Evolutionary conservation across 495 filamentous ascomycete genomes (phyloP), one percentile per base, ranked within the genome.

Genomic region (Gamarada debralockiae): DNA sequence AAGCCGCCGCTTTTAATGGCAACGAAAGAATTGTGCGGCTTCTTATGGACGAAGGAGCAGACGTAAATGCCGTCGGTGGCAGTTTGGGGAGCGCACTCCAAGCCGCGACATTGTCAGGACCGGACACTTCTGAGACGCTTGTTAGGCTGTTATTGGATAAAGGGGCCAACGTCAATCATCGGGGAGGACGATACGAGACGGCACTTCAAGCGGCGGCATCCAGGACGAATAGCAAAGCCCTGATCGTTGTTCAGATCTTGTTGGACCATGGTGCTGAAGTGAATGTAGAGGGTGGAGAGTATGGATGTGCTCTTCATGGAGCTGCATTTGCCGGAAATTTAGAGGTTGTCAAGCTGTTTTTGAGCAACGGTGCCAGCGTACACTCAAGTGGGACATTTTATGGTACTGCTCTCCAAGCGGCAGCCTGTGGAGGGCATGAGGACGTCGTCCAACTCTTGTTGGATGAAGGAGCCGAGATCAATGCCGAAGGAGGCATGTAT

Each of bases 241-340:
- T 21, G 2, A 14, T 51, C 2, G 31, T 64, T 4, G 62, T 63
- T 4, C 22, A 52, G 15, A 12, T 65, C 22, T 51, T 68, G 15
- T 49, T 66, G 1, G 27, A 61, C 10, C 36, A 58, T 5, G 63
- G 60, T 20, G 66, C 57, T 45, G 49, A 57, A n/a, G 52, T 67
- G 20, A 61, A 67, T 46, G 55, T 45, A 1, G 20, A 53, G 17
- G 57, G 56, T 12, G 46, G 45, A 1, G 13, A 18, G 6, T 31
- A 56, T 47, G 37, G 48, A 3, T 53, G 34, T 7, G 15, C 57
- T 20, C 48, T 60, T 1, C 21, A 45, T 20, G 52, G 45, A 22
- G 61, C 61, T 24, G n/a, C n/a, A n/a, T n/a, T n/a, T n/a, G n/a
- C n/a, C 2, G 81, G 82, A 8, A 68, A 78, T 5, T 83, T 87